Percentiles rank a stretch among this genome's conserved stretches.
Evolutionary conservation across 495 filamentous ascomycete genomes (phyloP).

Genomic region (Penicillium waksmanii): DNA sequence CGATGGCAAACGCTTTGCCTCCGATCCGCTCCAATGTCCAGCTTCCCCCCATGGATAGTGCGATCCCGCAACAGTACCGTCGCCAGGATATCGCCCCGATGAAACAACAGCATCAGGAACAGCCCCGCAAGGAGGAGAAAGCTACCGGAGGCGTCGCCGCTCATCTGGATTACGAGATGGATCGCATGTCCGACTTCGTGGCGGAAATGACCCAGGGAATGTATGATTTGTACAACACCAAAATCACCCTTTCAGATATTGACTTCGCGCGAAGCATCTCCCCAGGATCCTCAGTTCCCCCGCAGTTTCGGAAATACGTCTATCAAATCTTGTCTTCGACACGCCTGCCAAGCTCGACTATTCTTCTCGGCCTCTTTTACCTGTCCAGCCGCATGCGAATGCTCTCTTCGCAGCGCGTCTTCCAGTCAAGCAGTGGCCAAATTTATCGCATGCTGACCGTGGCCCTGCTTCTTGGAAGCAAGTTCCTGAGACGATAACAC

Average conservation of each 20-base stretch:
- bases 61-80: conserved; percentile 49
- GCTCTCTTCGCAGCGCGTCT: conserved; percentile 62
- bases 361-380: conserved; percentile 90
- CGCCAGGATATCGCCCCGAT: conserved; percentile 42
- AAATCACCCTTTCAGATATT: conserved; percentile 70
- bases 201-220: conserved; percentile 86
- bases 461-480: conserved; percentile 87
- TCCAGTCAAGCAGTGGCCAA: conserved; percentile 66
- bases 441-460: conserved; percentile 92
- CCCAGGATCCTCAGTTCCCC: conserved; percentile 66
- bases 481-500: conserved; percentile 99
- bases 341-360: conserved; percentile 91
- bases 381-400: conserved; percentile 79
- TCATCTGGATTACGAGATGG: conserved; percentile 98
- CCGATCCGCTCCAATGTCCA: conserved; percentile 49
- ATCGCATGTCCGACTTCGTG: conserved; percentile 97
- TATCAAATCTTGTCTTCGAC: conserved; percentile 93
- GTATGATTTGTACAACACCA: conserved; percentile 67
- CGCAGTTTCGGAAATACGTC: conserved; percentile 92
- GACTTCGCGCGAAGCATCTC: conserved; percentile 77
- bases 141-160: conserved; percentile 87
- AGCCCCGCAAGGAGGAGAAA: conserved; percentile 56
- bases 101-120: conserved; percentile 39
- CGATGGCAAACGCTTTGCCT: conserved; percentile 41
- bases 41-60: conserved; percentile 48